phyloP scores from a whole-genome alignment of 176 grass and related monocot genomes.

The Poa pratensis region DNA sequence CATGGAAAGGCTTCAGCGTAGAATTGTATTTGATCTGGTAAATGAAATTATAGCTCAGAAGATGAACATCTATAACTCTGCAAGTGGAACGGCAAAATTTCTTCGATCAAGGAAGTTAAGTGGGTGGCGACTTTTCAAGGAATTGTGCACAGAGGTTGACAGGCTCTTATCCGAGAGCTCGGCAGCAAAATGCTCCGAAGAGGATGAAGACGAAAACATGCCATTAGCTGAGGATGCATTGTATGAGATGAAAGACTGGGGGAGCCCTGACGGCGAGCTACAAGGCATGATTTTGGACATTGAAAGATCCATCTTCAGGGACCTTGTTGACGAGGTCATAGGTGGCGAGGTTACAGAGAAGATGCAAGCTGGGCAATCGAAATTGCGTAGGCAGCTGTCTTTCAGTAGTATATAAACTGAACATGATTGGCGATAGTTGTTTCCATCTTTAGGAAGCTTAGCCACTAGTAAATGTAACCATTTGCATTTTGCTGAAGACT shows the following conservation, averaged over 20 bases:
- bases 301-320: slow-evolving; percentile 76
- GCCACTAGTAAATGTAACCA: slow-evolving; percentile 47
- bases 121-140: slow-evolving; percentile 67
- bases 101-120: slow-evolving; percentile 53
- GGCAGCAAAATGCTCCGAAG: slow-evolving; percentile 38
- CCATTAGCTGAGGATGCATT: slow-evolving; percentile 46
- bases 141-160: slow-evolving; percentile 75
- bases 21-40: slow-evolving; percentile 78
- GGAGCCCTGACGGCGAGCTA: slow-evolving; percentile 48
- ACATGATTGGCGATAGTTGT: slow-evolving; percentile 22
- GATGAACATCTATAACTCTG: slow-evolving; percentile 37
- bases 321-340: slow-evolving; percentile 73
- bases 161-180: slow-evolving; percentile 45
- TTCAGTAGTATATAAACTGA: slow-evolving; percentile 55
- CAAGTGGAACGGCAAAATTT: slow-evolving; percentile 29
- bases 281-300: slow-evolving; percentile 67
- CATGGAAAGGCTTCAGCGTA: slow-evolving; percentile 62
- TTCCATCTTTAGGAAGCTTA: slow-evolving; percentile 45
- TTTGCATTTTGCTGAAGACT: slow-evolving; percentile 40
- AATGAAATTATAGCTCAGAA: slow-evolving; percentile 78
- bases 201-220: slow-evolving; percentile 48
- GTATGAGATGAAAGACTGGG: slow-evolving; percentile 59
- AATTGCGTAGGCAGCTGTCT: slow-evolving; percentile 57
- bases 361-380: slow-evolving; percentile 47
- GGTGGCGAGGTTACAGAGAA: slow-evolving; percentile 33